Evolutionary conservation across 768 basidiomycete species (phyloP).

Genomic region (Grammothele lineata): DNA sequence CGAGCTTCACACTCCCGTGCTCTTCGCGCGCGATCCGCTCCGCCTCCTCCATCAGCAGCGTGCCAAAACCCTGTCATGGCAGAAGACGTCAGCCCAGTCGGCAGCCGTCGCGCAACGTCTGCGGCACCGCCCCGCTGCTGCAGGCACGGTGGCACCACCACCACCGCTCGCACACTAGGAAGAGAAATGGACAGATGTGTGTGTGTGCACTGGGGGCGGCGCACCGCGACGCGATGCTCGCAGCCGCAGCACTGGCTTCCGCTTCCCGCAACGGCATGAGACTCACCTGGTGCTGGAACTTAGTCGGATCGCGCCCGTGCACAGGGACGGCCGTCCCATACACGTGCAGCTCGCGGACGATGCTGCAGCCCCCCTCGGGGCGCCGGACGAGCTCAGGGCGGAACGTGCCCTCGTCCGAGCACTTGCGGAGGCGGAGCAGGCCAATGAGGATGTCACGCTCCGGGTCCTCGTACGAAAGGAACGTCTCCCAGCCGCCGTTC

Average conservation of each 20-base stretch:
- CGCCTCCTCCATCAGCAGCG: constrained; percentile 97
- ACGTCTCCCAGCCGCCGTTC: constrained; percentile 99
- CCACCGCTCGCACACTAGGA: no score
- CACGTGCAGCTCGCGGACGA: constrained; percentile 94
- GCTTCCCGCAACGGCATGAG: background rate
- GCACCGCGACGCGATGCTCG: no score
- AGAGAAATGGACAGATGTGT: no score
- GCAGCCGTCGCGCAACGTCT: background rate
- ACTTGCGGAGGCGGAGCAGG: constrained; percentile 86
- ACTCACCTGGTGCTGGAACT: constrained; percentile 88
- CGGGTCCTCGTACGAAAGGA: constrained; percentile 98
- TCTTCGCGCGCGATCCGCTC: constrained; percentile 97
- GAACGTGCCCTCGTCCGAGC: constrained; percentile 96
- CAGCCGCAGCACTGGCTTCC: no score
- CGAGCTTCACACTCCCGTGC: constrained; percentile 92
- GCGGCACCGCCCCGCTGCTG: background rate
- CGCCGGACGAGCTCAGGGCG: constrained; percentile 78
- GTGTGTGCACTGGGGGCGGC: no score
- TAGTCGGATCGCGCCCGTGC: constrained; percentile 95
- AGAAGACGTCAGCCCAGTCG: background rate
- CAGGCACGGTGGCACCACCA: no score
- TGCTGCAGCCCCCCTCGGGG: constrained; percentile 79
- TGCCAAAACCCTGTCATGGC: constrained; percentile 79
- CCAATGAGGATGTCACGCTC: constrained; percentile 96
- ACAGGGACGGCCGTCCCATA: constrained; percentile 98